Evolutionary conservation across 2,329 filamentous ascomycete genomes (phyloP), one percentile per base, ranked within the genome.

Genomic region (Diaporthe citrichinensis): DNA sequence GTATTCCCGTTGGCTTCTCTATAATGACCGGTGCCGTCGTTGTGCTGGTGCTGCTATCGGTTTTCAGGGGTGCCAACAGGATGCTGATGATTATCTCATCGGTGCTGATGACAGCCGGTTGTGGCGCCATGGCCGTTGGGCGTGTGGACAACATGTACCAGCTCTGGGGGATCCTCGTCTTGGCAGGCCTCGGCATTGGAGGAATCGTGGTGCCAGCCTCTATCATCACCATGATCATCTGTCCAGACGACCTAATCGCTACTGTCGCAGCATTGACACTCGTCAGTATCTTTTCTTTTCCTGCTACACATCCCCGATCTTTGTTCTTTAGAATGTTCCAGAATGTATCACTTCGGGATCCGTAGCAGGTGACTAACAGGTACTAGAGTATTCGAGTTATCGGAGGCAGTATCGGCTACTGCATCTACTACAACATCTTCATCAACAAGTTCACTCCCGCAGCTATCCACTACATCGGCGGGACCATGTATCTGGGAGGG

Each of bases 311-410:
- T n/a, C n/a, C n/a, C n/a, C n/a, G n/a, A n/a, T n/a, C n/a, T n/a
- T n/a, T n/a, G n/a, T n/a, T n/a, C n/a, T n/a, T n/a, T n/a, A n/a
- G n/a, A n/a, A n/a, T n/a, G n/a, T n/a, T n/a, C n/a, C n/a, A n/a
- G n/a, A n/a, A n/a, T n/a, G n/a, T n/a, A n/a, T n/a, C n/a, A n/a
- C n/a, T n/a, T n/a, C n/a, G n/a, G n/a, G n/a, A n/a, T n/a, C n/a
- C n/a, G n/a, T n/a, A n/a, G n/a, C n/a, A n/a, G n/a, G n/a, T n/a
- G n/a, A n/a, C n/a, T n/a, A n/a, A n/a, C n/a, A n/a, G n/a, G n/a
- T n/a, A n/a, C n/a, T n/a, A n/a, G n/a, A 89, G 91, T n/a, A 90
- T 94, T 78, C 91, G 93, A 51, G 91, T 93, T 73, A 88, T 94
- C 49, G 92, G 93, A 62, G 92, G 92, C 41, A 88, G 89, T 17